Base-by-base conservation (phyloP, 192 early-diverging fungal genomes). In the Backusella tuberculispora region DNA sequence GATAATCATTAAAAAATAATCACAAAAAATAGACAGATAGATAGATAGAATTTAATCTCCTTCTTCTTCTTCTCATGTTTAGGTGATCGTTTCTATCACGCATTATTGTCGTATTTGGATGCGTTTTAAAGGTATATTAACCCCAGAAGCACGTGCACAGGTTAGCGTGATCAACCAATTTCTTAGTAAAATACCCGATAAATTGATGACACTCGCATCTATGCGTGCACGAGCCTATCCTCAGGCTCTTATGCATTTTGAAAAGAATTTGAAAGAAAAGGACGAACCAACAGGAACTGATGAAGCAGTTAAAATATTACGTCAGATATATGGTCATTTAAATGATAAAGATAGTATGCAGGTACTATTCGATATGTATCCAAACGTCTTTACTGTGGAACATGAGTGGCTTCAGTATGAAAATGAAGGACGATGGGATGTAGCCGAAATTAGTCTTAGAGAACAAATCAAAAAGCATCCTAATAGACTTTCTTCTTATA, bases 341-440 rank as follows among this genome's bases (percentile, higher is more conserved):
- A 88, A 92, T 21, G 94, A 94, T 48, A 83, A 87, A 0, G 92
- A 94, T 77, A 87, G 86, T 2, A 85, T 94, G 81, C 87, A 88
- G 34, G 93, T 91, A 7, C 76, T 93, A 3, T 80, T 88, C 5
- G 85, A 75, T 19, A 60, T 84, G 56, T 82, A 91, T 74, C 69
- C 83, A 1, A 81, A 80, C 2, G 7, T n/a, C 19, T 87, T 85
- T 12, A 82, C 82, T 0, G 26, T 84, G 42, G 90, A 92, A n/a
- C 89, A 93, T 75, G 87, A 93, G 53, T 80, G 92, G 17, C 68
- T 90, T 1, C 88, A 88, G 29, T 87, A 90, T 75, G 90, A 93
- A 69, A 80, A 83, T 19, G 83, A 84, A 0, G 91, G 89, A 41
- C 74, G 78, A 19, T 95, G 92, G 92, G 88, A 82, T 12, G 74